Base-by-base conservation (phyloP, 169 alveolate genomes). In the Plasmodium sp. region DNA sequence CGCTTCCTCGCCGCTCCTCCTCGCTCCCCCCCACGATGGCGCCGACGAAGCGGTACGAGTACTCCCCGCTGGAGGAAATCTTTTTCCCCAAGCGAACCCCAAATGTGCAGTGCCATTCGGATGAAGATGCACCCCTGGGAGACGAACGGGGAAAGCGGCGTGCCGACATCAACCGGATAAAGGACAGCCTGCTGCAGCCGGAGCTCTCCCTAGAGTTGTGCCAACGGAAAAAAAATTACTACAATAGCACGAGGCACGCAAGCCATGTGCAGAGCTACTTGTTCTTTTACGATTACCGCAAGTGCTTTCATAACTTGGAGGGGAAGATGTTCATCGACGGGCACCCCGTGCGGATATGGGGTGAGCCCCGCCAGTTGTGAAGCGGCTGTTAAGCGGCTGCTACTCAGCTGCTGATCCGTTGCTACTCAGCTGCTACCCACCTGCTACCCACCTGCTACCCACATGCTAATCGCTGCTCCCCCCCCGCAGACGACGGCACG, bases 261-360 rank as follows among this genome's bases (percentile, higher is more conserved):
- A 85, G 62, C 22, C 80, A 74, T 51, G 81, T 85, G 41, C 93
- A 85, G 58, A 85, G 80, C 22, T 85, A 85, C 67, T 75, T 75
- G 31, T 85, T 75, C 48, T 85, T 85, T 58, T 85, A 85, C n/a
- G 93, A 85, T 14, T 85, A 85, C 43, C 82, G 93, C 36, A 85
- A 85, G 43, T 85, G 93, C 31, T 48, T 85, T 5, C 67, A 54
- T 16, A 85, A 85, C 33, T 39, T 85, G n/a, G 93, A 85, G n/a
- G 93, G 93, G n/a, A 85, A 85, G 48, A 36, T 85, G n/a, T 85
- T 27, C 45, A 85, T 85, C 43, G 86, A 85, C 2, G 36, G 67
- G 58, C 77, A 85, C 81, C 93, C 93, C 10, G 56, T 85, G 43
- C 36, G n/a, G 67, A 85, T 85, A 75, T 10, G 22, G 41, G 54